These are phyloP conservation scores for Ustilago hordei DNA, from an alignment of 1,284 basidiomycete genomes.

Conservation along the genomic window DNA sequence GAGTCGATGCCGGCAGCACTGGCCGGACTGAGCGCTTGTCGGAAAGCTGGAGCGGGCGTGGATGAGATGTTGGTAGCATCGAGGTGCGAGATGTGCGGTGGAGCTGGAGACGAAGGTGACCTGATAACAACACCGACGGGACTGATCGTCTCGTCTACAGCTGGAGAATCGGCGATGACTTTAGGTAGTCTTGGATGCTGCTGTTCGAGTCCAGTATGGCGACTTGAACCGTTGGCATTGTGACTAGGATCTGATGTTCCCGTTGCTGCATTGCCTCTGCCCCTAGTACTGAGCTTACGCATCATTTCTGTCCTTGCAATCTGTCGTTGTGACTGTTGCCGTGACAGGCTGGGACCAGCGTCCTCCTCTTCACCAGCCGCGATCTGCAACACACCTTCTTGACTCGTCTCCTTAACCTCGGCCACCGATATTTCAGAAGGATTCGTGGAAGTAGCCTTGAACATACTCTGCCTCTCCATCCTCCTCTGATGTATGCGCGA, in stretches of 20 bases:
- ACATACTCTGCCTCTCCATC: constrained; percentile 40
- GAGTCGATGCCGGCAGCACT: constrained; percentile 9
- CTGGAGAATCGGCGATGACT: constrained; percentile 38
- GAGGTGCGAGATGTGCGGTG: constrained; percentile 25
- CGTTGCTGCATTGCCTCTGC: constrained; percentile 20
- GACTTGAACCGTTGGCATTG: neutral
- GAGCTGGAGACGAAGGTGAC: constrained; percentile 42
- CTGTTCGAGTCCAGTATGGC: neutral
- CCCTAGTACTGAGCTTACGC: constrained; percentile 57
- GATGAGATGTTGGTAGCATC: neutral
- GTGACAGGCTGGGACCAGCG: constrained; percentile 23
- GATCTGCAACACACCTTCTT: constrained; percentile 3
- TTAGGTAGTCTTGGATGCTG: constrained; percentile 20
- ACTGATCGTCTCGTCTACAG: constrained; percentile 47
- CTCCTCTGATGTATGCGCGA: constrained; percentile 46
- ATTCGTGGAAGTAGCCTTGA: constrained; percentile 9
- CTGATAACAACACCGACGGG: constrained; percentile 40
- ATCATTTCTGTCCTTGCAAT: constrained; percentile 60
- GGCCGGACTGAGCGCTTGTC: constrained; percentile 24
- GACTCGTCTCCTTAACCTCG: constrained; percentile 3
- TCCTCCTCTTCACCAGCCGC: constrained; percentile 6
- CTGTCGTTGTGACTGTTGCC: constrained; percentile 52
- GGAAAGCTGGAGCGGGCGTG: constrained; percentile 16
- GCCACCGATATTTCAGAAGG: constrained; percentile 16
- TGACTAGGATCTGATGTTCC: constrained; percentile 6